A percentile compares a stretch with the other conserved stretches of the same genome.
Evolutionary conservation across 495 filamentous ascomycete species (phyloP).

Genomic region (Umbilicaria muhlenbergii): DNA sequence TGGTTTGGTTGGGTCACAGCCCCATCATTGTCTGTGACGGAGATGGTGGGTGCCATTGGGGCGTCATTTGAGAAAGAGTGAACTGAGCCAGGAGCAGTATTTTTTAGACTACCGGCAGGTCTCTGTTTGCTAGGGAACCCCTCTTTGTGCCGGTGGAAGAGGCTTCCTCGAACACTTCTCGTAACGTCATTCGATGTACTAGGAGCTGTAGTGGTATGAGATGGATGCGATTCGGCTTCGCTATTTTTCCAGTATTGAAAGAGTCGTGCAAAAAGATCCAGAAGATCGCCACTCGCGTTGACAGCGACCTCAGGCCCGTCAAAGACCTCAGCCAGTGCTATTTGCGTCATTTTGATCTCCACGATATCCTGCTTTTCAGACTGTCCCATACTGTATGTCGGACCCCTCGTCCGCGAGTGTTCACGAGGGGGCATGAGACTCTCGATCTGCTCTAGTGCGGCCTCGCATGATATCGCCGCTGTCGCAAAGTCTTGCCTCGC

Average conservation of each 20-base stretch:
- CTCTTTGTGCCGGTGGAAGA: slow-evolving; percentile 46
- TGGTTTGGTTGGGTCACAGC: slow-evolving; percentile 9
- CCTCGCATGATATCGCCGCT: slow-evolving; percentile 68
- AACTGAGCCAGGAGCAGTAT: slow-evolving; percentile 1
- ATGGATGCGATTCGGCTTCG: slow-evolving; percentile 9
- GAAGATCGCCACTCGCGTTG: slow-evolving; percentile 64
- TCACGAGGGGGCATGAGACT: slow-evolving; percentile 25
- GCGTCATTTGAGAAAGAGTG: slow-evolving; percentile 1
- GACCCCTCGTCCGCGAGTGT: slow-evolving; percentile 31
- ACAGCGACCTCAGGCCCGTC: slow-evolving; percentile 74
- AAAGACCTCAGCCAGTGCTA: slow-evolving; percentile 65
- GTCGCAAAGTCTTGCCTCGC: slow-evolving; percentile 71
- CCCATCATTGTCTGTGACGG: slow-evolving; percentile 29
- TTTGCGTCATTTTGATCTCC: slow-evolving; percentile 86
- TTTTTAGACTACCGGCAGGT: not conserved
- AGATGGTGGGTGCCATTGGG: slow-evolving; percentile 29
- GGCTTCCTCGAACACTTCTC: slow-evolving; percentile 55
- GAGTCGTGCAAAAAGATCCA: slow-evolving; percentile 63
- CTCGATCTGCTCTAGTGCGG: slow-evolving; percentile 75
- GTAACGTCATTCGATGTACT: slow-evolving; percentile 33
- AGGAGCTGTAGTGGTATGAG: slow-evolving; percentile 26
- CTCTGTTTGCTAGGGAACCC: slow-evolving; percentile 15
- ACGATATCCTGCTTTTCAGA: slow-evolving; percentile 70
- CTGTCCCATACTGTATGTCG: slow-evolving; percentile 58
- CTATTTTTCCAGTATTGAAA: slow-evolving; percentile 43